These are phyloP conservation scores for Tuber aestivum DNA, from an alignment of 495 filamentous ascomycete species.

Conservation along the genomic window DNA sequence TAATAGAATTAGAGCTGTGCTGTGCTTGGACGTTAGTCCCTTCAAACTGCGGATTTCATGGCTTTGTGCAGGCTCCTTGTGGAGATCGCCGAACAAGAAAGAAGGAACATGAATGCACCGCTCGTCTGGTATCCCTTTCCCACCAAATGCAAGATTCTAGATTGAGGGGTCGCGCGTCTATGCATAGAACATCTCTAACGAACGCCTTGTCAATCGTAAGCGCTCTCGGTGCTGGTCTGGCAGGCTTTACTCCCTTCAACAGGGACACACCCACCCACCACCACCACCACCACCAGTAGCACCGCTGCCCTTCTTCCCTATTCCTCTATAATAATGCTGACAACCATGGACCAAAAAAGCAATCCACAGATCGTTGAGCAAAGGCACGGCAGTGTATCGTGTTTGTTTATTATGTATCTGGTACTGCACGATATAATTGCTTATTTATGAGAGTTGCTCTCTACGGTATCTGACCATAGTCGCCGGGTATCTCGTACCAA, in stretches of 20 bases:
- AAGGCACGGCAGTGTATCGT: neutral
- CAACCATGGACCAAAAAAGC: neutral
- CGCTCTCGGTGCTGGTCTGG: slow-evolving; percentile 15
- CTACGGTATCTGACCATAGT: neutral
- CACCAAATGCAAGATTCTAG: slow-evolving; percentile 33
- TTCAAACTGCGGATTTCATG: slow-evolving; percentile 24
- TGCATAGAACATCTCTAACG: slow-evolving; percentile 37
- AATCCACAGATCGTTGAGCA: neutral
- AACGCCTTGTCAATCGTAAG: slow-evolving; percentile 26
- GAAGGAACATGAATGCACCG: slow-evolving; percentile 9
- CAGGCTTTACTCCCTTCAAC: neutral
- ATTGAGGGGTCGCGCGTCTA: slow-evolving; percentile 39
- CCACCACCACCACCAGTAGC: neutral
- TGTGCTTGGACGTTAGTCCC: slow-evolving; percentile 20
- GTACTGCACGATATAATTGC: neutral
- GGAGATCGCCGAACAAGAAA: neutral
- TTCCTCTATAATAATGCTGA: neutral
- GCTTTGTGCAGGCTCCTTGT: slow-evolving; percentile 21
- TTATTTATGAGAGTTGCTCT: neutral
- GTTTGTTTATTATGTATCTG: slow-evolving; percentile 2
- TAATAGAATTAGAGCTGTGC: slow-evolving; percentile 1
- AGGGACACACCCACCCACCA: neutral
- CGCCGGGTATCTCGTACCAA: neutral
- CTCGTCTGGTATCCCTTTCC: slow-evolving; percentile 20
- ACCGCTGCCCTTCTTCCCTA: neutral